Base-by-base conservation (phyloP, 148 eudicot species). In the Camellia granthamiana region DNA sequence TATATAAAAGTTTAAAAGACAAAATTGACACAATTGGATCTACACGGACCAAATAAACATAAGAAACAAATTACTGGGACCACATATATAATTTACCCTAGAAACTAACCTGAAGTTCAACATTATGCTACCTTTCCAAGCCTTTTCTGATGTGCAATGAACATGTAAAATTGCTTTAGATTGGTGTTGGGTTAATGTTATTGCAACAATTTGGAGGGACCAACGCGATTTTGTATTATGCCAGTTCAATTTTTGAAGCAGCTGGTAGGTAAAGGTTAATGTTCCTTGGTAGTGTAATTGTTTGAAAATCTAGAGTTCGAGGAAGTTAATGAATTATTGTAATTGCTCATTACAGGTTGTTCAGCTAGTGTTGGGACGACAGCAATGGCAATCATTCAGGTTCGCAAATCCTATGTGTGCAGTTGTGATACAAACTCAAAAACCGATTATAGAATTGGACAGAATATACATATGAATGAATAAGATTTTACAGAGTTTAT, bases 321-420 rank as follows among this genome's bases (percentile, higher is more conserved):
- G 38, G 11, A 18, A 43, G 18, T 18, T 18, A 64, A 10, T 2
- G 5, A 47, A 2, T 19, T 42, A 64, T 47, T 47, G 51, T 3
- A 3, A 7, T 60, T 6, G 6, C 21, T 81, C 13, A n/a, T 81
- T 12, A 7, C 90, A 94, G 97, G 94, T 69, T 83, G 81, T 84
- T 85, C 97, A 1, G 13, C 58, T 21, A 73, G 80, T 55, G 38
- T 83, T 23, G 98, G 92, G 41, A 83, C 94, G 15, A 80, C 84
- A 51, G 78, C 85, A 72, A 81, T 90, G 88, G 94, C 91, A 43
- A 78, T 92, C 71, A 80, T 90, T 69, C 95, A 92, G 93, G 97
- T 93, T 54, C 60, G 51, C 0, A 16, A 9, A 23, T n/a, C 64
- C 51, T 47, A 2, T 52, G 11, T 44, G 14, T 62, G 12, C 46